These are phyloP conservation scores for Fomitiporia mediterranea DNA, from an alignment of 1,284 basidiomycete species.

Conservation along the genomic window DNA sequence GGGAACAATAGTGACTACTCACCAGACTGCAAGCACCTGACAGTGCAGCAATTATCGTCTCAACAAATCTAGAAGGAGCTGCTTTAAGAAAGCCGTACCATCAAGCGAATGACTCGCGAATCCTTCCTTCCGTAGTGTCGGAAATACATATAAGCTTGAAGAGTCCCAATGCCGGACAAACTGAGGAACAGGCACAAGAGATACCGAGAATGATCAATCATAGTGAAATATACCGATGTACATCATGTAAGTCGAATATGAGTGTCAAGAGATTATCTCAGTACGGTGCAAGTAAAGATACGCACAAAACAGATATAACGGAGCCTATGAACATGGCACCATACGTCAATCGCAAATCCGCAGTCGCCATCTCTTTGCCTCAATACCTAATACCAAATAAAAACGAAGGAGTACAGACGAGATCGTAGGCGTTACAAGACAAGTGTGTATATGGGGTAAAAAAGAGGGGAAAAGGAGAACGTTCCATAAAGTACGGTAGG, in stretches of 20 bases:
- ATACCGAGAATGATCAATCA: not conserved
- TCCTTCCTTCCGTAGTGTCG: constrained; percentile 15
- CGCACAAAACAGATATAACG: constrained; percentile 20
- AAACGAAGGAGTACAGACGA: not conserved
- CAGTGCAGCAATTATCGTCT: not conserved
- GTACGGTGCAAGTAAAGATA: not conserved
- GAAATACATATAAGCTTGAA: constrained; percentile 18
- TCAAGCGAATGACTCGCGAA: not conserved
- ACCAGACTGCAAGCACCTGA: constrained; percentile 18
- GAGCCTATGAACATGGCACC: constrained; percentile 20
- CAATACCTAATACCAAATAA: not conserved
- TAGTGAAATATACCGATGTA: not conserved
- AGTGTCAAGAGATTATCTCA: not conserved
- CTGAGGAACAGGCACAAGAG: not conserved
- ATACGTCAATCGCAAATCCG: constrained; percentile 14
- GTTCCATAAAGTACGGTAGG: too few species aligned
- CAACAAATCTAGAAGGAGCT: not conserved
- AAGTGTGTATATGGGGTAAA: not conserved
- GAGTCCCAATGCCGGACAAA: constrained; percentile 16
- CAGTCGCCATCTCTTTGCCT: constrained; percentile 3
- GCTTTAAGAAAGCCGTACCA: not conserved
- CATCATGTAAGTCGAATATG: not conserved
- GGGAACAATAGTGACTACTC: not conserved
- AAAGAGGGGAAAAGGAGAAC: not conserved
- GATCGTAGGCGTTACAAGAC: not conserved